Percentiles rank a stretch among this genome's conserved stretches.
These are phyloP conservation scores for Lenwebbia sp. DNA, from an alignment of 345 rosid genomes.

Conservation along the genomic window DNA sequence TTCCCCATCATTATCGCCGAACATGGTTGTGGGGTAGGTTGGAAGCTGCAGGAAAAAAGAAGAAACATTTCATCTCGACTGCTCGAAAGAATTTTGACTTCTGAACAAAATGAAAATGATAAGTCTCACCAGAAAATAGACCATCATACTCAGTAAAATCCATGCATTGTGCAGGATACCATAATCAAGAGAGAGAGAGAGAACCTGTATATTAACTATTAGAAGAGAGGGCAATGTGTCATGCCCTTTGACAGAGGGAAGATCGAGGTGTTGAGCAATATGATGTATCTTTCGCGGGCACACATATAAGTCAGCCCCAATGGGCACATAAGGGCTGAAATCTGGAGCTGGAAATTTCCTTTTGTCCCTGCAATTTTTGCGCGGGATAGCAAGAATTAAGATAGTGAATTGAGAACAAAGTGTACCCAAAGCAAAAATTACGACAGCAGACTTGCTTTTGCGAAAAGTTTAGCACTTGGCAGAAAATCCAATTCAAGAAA, in stretches of 20 bases:
- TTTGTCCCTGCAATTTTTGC: slow-evolving; percentile 40
- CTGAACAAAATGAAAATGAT: not conserved
- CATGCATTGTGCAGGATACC: not conserved
- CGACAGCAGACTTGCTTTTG: not conserved
- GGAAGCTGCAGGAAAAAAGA: slow-evolving; percentile 36
- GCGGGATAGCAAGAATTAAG: not conserved
- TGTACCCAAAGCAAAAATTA: not conserved
- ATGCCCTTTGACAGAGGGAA: slow-evolving; percentile 31
- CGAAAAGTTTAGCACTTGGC: not conserved
- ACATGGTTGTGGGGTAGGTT: slow-evolving; percentile 59
- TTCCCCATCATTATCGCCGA: slow-evolving; percentile 61
- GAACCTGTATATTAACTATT: slow-evolving; percentile 66
- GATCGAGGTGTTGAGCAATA: slow-evolving; percentile 76
- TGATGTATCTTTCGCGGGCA: slow-evolving; percentile 58
- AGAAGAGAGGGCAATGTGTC: slow-evolving; percentile 41
- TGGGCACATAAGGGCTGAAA: slow-evolving; percentile 50
- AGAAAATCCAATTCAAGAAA: no score
- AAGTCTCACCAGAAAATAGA: not conserved
- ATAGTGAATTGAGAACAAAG: not conserved
- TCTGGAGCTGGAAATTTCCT: slow-evolving; percentile 56
- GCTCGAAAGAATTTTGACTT: not conserved
- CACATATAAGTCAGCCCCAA: slow-evolving; percentile 56
- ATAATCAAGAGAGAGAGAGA: not conserved
- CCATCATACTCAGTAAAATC: not conserved
- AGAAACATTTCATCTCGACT: not conserved